Conservation (phyloP, 441 rosid genomes). For the Arabidopsis hybrid region DNA sequence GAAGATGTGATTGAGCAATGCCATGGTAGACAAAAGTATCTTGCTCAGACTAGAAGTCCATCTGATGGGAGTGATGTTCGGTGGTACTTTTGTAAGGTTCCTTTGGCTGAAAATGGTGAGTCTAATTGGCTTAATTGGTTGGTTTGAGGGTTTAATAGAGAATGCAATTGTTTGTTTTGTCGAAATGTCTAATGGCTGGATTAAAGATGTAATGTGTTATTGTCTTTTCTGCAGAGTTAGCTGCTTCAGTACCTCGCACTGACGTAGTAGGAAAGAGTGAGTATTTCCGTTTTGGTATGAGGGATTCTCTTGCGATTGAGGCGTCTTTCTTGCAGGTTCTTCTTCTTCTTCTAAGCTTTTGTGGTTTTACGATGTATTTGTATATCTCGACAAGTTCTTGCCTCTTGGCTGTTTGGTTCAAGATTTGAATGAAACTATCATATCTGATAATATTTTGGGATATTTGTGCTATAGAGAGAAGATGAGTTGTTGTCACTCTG, state of each 20-base stretch:
- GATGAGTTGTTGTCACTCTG: slow-evolving; percentile 91
- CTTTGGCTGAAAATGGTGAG: slow-evolving; percentile 79
- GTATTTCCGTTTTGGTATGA: slow-evolving; percentile 91
- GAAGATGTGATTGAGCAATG: slow-evolving; percentile 88
- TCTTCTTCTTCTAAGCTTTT: slow-evolving; percentile 19
- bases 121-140: slow-evolving; percentile 11
- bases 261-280: slow-evolving; percentile 93
- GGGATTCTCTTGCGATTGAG: slow-evolving; percentile 99
- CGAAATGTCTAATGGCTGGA: neutral
- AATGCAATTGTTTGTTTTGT: neutral
- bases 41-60: slow-evolving; percentile 83
- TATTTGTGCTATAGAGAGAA: slow-evolving; percentile 66
- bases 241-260: slow-evolving; percentile 85
- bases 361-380: slow-evolving; percentile 6
- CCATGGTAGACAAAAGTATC: slow-evolving; percentile 81
- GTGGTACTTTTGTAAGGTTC: slow-evolving; percentile 91
- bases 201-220: slow-evolving; percentile 15
- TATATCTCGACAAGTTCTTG: neutral
- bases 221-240: slow-evolving; percentile 65
- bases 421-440: neutral
- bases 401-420: slow-evolving; percentile 2
- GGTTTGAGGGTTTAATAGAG: neutral
- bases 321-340: slow-evolving; percentile 95
- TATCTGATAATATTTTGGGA: neutral
- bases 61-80: slow-evolving; percentile 94